These are phyloP conservation scores for Zygosaccharomyces siamensis DNA, from an alignment of 805 yeast species.

Conservation along the genomic window DNA sequence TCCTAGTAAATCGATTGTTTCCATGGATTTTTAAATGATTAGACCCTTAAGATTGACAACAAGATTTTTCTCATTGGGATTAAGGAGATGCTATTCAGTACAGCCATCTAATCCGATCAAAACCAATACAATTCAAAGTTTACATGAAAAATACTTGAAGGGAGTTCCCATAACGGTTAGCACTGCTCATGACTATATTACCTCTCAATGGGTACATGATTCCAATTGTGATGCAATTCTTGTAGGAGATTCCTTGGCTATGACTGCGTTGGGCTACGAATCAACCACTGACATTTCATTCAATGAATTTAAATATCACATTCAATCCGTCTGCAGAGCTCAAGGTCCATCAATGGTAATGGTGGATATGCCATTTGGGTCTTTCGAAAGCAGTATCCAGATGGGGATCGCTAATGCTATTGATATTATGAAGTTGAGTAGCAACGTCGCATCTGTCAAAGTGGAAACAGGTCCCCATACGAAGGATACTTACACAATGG, in stretches of 20 bases:
- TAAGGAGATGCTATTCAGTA: constrained; percentile 7
- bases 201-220: constrained; percentile 63
- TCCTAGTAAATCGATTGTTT: background rate
- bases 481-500: constrained; percentile 43
- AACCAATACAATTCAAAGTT: constrained; percentile 34
- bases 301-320: constrained; percentile 75
- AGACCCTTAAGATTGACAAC: background rate
- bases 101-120: constrained; percentile 6
- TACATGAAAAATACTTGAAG: constrained; percentile 33
- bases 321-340: constrained; percentile 72
- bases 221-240: constrained; percentile 66
- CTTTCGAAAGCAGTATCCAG: constrained; percentile 60
- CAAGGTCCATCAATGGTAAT: constrained; percentile 59
- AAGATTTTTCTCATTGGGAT: background rate
- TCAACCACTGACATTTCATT: constrained; percentile 71
- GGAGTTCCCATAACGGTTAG: constrained; percentile 47
- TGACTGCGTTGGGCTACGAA: constrained; percentile 80
- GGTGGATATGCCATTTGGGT: constrained; percentile 87
- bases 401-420: constrained; percentile 74
- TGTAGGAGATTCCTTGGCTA: constrained; percentile 90
- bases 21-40: background rate
- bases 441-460: constrained; percentile 41
- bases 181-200: constrained; percentile 87
- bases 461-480: constrained; percentile 64
- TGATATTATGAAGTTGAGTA: constrained; percentile 28